Conservation (phyloP, 192 early-diverging fungal species). For the Coemansia sp. region DNA sequence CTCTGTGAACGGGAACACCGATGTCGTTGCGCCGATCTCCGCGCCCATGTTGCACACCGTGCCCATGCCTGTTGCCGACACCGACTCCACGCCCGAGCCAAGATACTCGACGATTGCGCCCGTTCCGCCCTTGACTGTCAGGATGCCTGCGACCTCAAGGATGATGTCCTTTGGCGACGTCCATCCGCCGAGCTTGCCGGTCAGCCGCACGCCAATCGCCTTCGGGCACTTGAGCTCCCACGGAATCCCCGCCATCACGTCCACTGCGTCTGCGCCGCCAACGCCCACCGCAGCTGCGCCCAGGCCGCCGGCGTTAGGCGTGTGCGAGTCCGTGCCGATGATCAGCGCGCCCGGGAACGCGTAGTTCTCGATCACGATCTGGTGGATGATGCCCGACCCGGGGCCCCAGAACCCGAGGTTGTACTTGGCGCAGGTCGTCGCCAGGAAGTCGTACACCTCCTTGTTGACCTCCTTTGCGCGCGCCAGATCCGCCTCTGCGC, state of each 20-base stretch:
- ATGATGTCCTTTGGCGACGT: constrained; percentile 96
- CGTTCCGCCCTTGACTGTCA: constrained; percentile 97
- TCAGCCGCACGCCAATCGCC: constrained; percentile 89
- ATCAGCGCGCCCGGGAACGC: constrained; percentile 94
- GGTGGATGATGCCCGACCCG: constrained; percentile 92
- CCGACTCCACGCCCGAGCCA: constrained; percentile 89
- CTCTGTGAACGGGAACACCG: constrained; percentile 91
- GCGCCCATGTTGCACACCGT: constrained; percentile 99
- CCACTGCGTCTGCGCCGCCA: constrained; percentile 98
- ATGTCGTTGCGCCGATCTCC: constrained; percentile 97
- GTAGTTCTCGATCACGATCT: constrained; percentile 99
- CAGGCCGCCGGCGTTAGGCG: constrained; percentile 96
- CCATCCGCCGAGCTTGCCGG: constrained; percentile 87
- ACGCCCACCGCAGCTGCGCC: constrained; percentile 97
- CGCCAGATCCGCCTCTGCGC: constrained; percentile 79
- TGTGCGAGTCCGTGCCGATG: constrained; percentile 98
- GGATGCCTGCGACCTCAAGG: constrained; percentile 89
- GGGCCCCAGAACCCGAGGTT: constrained; percentile 96
- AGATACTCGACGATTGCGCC: constrained; percentile 98
- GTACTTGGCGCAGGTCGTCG: constrained; percentile 84
- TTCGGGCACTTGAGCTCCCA: constrained; percentile 99
- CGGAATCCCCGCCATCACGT: constrained; percentile 97
- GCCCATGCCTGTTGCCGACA: constrained; percentile 98
- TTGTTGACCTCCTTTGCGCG: constrained; percentile 86
- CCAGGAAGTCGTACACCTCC: constrained; percentile 93